Conservation (phyloP, 495 filamentous ascomycete genomes). For the Neurospora hispaniola region DNA sequence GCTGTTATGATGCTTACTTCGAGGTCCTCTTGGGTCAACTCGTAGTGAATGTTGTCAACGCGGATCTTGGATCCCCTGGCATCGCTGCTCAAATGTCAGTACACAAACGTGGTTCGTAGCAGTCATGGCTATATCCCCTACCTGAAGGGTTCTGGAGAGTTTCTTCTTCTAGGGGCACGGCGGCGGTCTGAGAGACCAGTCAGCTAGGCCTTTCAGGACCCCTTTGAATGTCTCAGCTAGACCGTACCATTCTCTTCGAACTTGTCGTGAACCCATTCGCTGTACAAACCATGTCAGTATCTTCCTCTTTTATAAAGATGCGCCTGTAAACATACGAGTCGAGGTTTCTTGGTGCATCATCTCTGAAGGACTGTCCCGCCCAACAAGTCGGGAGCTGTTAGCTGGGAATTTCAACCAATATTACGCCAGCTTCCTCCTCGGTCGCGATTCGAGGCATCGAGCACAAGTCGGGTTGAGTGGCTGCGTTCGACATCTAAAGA, state of each 20-base stretch:
- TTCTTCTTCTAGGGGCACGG: conserved; percentile 25
- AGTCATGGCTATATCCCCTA: conserved; percentile 21
- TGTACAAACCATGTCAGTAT: conserved; percentile 24
- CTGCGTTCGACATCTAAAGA: conserved; percentile 19
- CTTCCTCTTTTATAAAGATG: conserved; percentile 3
- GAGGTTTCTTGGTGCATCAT: conserved; percentile 38
- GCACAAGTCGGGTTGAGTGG: conserved; percentile 17
- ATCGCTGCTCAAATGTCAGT: conserved; percentile 27
- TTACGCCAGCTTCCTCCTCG: conserved; percentile 12
- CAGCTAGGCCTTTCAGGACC: conserved; percentile 16
- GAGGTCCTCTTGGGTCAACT: conserved; percentile 78
- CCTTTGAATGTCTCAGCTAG: conserved; percentile 7
- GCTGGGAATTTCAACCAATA: conserved; percentile 17
- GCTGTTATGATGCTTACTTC: conserved; percentile 41
- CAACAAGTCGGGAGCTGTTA: conserved; percentile 22
- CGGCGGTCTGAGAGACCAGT: conserved; percentile 22
- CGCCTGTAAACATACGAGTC: conserved; percentile 36
- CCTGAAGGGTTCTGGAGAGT: conserved; percentile 42
- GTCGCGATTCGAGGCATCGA: conserved; percentile 24
- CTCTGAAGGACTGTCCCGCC: conserved; percentile 36
- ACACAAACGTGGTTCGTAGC: neutral
- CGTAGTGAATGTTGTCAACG: conserved; percentile 90
- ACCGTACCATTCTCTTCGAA: conserved; percentile 53
- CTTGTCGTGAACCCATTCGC: conserved; percentile 87
- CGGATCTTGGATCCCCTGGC: conserved; percentile 58